phyloP scores from a whole-genome alignment of 805 yeast species.

The Nakazawaea siamensis region DNA sequence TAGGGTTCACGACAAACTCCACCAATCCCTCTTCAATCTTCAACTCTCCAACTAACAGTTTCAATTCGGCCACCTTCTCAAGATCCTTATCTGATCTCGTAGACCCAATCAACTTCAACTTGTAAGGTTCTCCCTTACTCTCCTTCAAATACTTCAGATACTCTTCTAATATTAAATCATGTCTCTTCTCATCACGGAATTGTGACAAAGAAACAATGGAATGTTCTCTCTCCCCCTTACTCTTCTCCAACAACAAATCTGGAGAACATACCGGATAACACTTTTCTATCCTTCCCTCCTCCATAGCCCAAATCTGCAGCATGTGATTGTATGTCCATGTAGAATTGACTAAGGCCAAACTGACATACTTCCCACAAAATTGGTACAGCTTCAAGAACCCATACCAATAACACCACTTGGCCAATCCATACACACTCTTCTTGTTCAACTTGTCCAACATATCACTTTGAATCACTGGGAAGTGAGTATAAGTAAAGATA shows the following conservation, averaged over 20 bases:
- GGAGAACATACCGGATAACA: slow-evolving; percentile 91
- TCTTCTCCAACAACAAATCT: slow-evolving; percentile 29
- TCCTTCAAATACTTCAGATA: slow-evolving; percentile 43
- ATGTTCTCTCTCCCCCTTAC: slow-evolving; percentile 22
- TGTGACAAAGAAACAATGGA: slow-evolving; percentile 71
- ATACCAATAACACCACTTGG: slow-evolving; percentile 66
- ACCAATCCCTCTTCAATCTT: slow-evolving; percentile 31
- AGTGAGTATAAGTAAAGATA: slow-evolving; percentile 83
- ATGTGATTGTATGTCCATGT: slow-evolving; percentile 89
- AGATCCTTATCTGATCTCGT: slow-evolving; percentile 67
- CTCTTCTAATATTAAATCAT: slow-evolving; percentile 56
- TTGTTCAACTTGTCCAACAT: slow-evolving; percentile 62
- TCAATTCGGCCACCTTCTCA: slow-evolving; percentile 42
- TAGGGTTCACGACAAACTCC: slow-evolving; percentile 64
- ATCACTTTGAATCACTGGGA: slow-evolving; percentile 83
- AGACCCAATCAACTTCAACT: slow-evolving; percentile 73
- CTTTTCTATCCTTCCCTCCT: slow-evolving; percentile 30
- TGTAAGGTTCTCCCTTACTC: slow-evolving; percentile 30
- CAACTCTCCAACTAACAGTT: slow-evolving; percentile 32
- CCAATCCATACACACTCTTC: slow-evolving; percentile 17
- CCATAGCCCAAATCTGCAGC: slow-evolving; percentile 48
- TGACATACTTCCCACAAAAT: slow-evolving; percentile 57
- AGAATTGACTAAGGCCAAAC: slow-evolving; percentile 69
- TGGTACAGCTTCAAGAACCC: slow-evolving; percentile 55
- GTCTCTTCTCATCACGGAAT: slow-evolving; percentile 93